phyloP scores from a whole-genome alignment of 2,329 filamentous ascomycete species.

The Pseudonectria foliicola region DNA sequence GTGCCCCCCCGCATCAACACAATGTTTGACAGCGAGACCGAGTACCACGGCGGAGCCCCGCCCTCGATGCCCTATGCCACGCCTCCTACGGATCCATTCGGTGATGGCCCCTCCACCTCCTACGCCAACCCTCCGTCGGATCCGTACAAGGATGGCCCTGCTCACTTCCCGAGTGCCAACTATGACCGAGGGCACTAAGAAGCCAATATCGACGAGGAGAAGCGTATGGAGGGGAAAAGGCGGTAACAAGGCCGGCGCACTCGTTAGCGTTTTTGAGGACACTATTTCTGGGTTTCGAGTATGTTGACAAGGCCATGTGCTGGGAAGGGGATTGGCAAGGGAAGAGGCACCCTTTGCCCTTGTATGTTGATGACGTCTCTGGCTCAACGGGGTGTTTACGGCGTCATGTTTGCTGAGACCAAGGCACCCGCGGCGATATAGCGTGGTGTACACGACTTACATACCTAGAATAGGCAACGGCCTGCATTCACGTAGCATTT shows the following conservation, averaged over 20 bases:
- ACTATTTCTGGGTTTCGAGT: neutral
- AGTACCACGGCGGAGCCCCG: constrained; percentile 34
- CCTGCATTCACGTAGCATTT: too few relatives aligned
- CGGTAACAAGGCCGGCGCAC: too few relatives aligned
- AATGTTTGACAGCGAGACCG: constrained; percentile 44
- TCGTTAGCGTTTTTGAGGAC: too few relatives aligned
- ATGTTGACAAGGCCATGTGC: constrained; percentile 12
- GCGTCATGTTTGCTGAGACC: constrained; percentile 7
- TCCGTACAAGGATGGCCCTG: constrained; percentile 41
- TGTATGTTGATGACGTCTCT: constrained; percentile 20
- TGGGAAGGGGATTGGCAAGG: constrained; percentile 11
- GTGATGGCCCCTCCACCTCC: constrained; percentile 17
- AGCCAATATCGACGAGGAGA: too few relatives aligned
- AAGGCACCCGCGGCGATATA: constrained; percentile 11
- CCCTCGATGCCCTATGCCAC: constrained; percentile 21
- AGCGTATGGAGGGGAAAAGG: too few relatives aligned
- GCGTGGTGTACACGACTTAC: constrained; percentile 8
- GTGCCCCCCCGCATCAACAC: constrained; percentile 31
- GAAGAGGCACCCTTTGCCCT: constrained; percentile 6
- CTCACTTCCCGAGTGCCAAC: constrained; percentile 49
- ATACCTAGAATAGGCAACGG: too few relatives aligned
- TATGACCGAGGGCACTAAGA: constrained; percentile 44
- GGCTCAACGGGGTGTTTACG: constrained; percentile 10
- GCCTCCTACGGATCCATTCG: constrained; percentile 17
- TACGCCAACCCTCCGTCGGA: constrained; percentile 24